phyloP scores from a whole-genome alignment of 768 basidiomycete genomes.

The Podaxis sp. region DNA sequence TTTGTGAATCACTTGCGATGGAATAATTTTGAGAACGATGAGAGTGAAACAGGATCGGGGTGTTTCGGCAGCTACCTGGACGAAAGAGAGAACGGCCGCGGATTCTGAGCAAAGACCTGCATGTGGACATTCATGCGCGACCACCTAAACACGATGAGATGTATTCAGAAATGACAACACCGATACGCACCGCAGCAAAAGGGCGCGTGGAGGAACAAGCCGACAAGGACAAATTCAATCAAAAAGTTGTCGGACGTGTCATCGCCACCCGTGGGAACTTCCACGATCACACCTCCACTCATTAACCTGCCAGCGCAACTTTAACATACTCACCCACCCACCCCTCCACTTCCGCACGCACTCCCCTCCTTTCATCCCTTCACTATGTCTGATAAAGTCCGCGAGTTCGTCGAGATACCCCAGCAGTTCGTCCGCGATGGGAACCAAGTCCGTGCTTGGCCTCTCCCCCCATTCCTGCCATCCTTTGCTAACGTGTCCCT shows the following conservation, averaged over 20 bases:
- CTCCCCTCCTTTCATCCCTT: constrained; percentile 20
- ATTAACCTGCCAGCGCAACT: constrained; percentile 9
- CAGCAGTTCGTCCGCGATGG: constrained; percentile 93
- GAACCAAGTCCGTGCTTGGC: constrained; percentile 67
- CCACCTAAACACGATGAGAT: constrained; percentile 17
- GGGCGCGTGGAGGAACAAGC: constrained; percentile 4
- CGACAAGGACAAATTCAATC: constrained; percentile 21
- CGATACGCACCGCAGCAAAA: constrained; percentile 14
- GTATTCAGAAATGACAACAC: constrained; percentile 19
- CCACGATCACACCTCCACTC: constrained; percentile 32
- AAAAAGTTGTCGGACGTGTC: constrained; percentile 29
- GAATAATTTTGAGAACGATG: constrained; percentile 18
- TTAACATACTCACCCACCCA: constrained; percentile 6
- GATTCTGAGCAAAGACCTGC: constrained; percentile 40
- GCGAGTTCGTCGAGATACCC: constrained; percentile 88
- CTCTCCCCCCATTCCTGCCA: background rate
- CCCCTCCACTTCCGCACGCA: constrained; percentile 19
- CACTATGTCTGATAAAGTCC: constrained; percentile 87
- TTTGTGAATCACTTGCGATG: background rate
- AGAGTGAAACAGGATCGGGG: background rate
- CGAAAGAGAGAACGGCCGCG: constrained; percentile 25
- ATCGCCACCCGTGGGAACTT: constrained; percentile 32
- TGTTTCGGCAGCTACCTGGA: constrained; percentile 6
- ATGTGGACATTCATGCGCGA: constrained; percentile 67
- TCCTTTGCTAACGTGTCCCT: constrained; percentile 19